Evolutionary conservation across 768 basidiomycete genomes (phyloP), one percentile per base, ranked within the genome.

Genomic region (Mycena galopus): DNA sequence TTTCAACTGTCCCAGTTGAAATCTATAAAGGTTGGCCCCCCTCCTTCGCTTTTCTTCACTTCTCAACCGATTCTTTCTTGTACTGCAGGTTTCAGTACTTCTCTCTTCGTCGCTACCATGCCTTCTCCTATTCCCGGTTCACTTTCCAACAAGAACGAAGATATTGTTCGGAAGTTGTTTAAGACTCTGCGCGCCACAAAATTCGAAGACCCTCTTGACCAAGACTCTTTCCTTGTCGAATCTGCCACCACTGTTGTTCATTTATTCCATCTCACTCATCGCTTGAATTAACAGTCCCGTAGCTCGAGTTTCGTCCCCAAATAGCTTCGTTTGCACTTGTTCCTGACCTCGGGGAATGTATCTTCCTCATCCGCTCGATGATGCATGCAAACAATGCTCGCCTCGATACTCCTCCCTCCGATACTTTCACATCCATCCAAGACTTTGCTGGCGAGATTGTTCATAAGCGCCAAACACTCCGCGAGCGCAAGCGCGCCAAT

Each of bases 361-460:
- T 62, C 12, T 69, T 65, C 19, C 9, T 47, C 3, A 47, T 71
- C n/a, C 69, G 69, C 1, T 16, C 63, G 3, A 5, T 6, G 2
- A 25, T 71, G 27, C 35, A n/a, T 0, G 19, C 6, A 1, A 71
- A 60, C 21, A 58, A 59, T 14, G 8, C 29, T 1, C 42, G 51
- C 3, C 57, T 66, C 12, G 2, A 19, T 7, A 32, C 23, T 30
- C 33, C 65, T 30, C 35, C 53, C 6, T n/a, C 5, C 25, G 55
- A 65, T 0, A 23, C 16, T 4, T 56, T 50, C 12, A 0, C 32
- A 2, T 6, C 51, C 16, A 37, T 65, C 17, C 2, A 12, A 5
- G 65, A 57, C 14, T 65, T 65, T 16, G 53, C 37, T 19, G 53
- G 65, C 35, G 65, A 65, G 17, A 65, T 65, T 16, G 55, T 23